Base-by-base conservation (phyloP, 306 rosid species). In the Begonia loranthoides region DNA sequence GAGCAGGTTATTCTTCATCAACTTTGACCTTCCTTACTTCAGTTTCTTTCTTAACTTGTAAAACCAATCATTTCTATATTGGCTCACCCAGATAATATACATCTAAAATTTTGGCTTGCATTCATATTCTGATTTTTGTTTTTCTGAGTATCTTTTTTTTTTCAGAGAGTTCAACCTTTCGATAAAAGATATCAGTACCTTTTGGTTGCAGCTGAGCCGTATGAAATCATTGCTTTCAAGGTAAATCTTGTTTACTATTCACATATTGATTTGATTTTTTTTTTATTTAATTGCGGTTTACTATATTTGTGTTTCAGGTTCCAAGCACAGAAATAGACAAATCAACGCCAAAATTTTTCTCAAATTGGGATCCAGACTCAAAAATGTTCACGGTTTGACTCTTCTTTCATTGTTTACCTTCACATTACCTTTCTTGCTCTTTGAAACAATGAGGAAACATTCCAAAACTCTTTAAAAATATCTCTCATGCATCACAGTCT, bases 311-410 rank as follows among this genome's bases (percentile, higher is more conserved):
- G 51, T 68, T 68, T 60, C 75, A 85, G 97, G 97, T 90, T 50
- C 97, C 97, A 41, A 90, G 95, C 78, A 90, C 78, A 0, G 95
- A 90, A 81, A 90, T 90, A 47, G 94, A 85, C 34, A 90, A 85
- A 67, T 80, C 89, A 5, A 82, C 97, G 17, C 95, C 90, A 5
- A 85, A 90, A 57, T 90, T 90, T 67, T 90, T 90, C 81, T 80
- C 97, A 2, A 94, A 90, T 61, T 90, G 97, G 97, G 97, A 90
- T 72, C 94, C 94, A 17, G 97, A 90, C 72, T 79, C 94, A 0
- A 90, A 90, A 79, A 85, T 90, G 97, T 90, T 90, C 71, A 85
- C 97, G 56, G 95, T 85, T 47, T 61, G 84, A 15, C 28, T 50
- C 50, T n/a, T n/a, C n/a, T n/a, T n/a, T n/a, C n/a, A n/a, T n/a